Conservation (phyloP, 1,284 basidiomycete species). For the Salmacisia buchloeana region DNA sequence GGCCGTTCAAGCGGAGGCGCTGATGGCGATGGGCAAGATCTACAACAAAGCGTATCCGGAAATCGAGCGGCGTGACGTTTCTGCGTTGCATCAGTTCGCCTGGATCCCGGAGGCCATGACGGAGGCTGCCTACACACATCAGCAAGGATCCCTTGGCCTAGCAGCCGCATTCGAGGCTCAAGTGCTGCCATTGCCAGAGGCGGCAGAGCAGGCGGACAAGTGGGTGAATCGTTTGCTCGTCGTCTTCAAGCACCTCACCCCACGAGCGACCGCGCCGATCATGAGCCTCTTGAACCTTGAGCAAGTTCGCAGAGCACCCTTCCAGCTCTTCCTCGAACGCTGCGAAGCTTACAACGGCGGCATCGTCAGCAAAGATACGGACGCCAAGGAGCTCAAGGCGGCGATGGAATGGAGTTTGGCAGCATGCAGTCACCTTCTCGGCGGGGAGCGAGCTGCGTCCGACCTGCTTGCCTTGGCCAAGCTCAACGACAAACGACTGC, state of each 20-base stretch:
- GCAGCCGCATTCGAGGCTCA: slow-evolving; percentile 61
- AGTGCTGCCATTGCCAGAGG: slow-evolving; percentile 75
- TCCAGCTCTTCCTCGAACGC: slow-evolving; percentile 28
- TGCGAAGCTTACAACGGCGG: slow-evolving; percentile 55
- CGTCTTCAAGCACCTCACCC: slow-evolving; percentile 67
- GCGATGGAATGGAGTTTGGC: slow-evolving; percentile 27
- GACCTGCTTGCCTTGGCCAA: slow-evolving; percentile 80
- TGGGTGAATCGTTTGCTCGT: slow-evolving; percentile 81
- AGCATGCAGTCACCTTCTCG: slow-evolving; percentile 15
- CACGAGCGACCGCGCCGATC: slow-evolving; percentile 49
- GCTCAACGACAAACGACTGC: slow-evolving; percentile 75
- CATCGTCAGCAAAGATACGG: slow-evolving; percentile 70
- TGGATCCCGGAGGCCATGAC: slow-evolving; percentile 83
- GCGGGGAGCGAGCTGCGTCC: slow-evolving; percentile 66
- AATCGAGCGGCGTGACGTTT: slow-evolving; percentile 77
- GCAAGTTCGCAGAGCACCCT: not conserved
- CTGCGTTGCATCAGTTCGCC: slow-evolving; percentile 72
- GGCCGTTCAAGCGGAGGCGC: slow-evolving; percentile 73
- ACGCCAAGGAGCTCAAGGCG: slow-evolving; percentile 52
- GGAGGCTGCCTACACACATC: slow-evolving; percentile 52
- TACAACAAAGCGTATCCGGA: slow-evolving; percentile 79
- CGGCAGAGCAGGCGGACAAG: slow-evolving; percentile 63
- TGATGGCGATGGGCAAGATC: slow-evolving; percentile 69
- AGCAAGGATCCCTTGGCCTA: slow-evolving; percentile 56
- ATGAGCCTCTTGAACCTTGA: slow-evolving; percentile 3